A percentile compares a stretch with the other conserved stretches of the same genome.
Evolutionary conservation across 495 filamentous ascomycete genomes (phyloP).

Genomic region (Aeminium ludgeri): DNA sequence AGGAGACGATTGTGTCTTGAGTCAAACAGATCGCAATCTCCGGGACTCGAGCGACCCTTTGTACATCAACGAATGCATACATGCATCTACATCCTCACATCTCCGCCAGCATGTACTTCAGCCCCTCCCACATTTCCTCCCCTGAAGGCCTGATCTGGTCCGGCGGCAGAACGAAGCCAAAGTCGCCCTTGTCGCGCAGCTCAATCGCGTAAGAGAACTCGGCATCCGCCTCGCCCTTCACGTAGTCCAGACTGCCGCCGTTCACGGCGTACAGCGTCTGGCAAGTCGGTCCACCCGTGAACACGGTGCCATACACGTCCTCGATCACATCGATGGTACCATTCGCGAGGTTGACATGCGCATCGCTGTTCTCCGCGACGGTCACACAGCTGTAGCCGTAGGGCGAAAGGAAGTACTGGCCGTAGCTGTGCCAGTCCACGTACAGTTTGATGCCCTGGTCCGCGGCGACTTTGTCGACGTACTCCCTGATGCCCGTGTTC

Average conservation of each 20-base stretch:
- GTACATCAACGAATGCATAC: too few relatives aligned
- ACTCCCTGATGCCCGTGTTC: slow-evolving; percentile 29
- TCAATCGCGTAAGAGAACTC: slow-evolving; percentile 41
- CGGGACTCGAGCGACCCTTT: too few relatives aligned
- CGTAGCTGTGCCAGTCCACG: slow-evolving; percentile 46
- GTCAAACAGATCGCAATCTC: too few relatives aligned
- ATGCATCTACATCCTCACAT: not conserved
- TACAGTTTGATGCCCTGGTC: slow-evolving; percentile 37
- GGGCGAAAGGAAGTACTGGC: slow-evolving; percentile 33
- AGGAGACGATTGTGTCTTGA: too few relatives aligned
- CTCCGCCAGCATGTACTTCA: slow-evolving; percentile 35
- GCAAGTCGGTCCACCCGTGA: slow-evolving; percentile 35
- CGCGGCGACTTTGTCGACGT: slow-evolving; percentile 25
- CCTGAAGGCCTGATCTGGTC: slow-evolving; percentile 36
- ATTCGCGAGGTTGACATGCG: slow-evolving; percentile 12
- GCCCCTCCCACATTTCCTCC: slow-evolving; percentile 38
- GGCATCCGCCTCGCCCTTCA: slow-evolving; percentile 32
- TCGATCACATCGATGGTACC: slow-evolving; percentile 25
- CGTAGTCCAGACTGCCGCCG: slow-evolving; percentile 38
- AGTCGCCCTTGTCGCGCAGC: slow-evolving; percentile 31
- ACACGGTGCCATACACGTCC: slow-evolving; percentile 31
- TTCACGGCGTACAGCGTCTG: slow-evolving; percentile 41
- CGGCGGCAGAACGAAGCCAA: slow-evolving; percentile 42
- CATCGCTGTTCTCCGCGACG: slow-evolving; percentile 27
- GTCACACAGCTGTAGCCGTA: slow-evolving; percentile 34